Percentiles rank a stretch among this genome's conserved stretches.
These are phyloP conservation scores for Rubia occidens DNA, from an alignment of 305 asterid genomes.

Conservation along the genomic window DNA sequence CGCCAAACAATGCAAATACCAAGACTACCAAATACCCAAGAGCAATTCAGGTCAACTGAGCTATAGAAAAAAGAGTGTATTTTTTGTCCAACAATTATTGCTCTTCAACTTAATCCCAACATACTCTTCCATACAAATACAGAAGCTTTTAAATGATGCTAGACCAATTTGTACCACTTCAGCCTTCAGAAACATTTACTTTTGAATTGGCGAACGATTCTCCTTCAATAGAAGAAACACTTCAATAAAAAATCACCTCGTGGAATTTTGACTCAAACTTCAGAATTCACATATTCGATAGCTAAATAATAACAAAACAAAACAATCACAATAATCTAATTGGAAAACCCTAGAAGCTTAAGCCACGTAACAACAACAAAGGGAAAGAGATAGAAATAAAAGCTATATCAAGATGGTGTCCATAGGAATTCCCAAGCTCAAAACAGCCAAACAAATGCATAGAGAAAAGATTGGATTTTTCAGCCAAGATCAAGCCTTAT, in stretches of 20 bases:
- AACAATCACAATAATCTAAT: background rate
- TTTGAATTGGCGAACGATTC: too few relatives aligned
- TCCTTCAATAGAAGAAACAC: background rate
- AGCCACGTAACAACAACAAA: background rate
- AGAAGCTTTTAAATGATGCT: background rate
- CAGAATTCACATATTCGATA: background rate
- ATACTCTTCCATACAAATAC: background rate
- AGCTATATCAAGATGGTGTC: background rate
- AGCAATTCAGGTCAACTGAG: background rate
- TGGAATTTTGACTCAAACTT: background rate
- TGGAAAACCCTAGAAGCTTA: background rate
- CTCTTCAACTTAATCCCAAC: background rate
- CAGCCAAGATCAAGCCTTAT: background rate
- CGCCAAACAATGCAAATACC: background rate
- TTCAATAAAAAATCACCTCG: too few relatives aligned
- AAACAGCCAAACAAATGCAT: background rate
- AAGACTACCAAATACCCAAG: background rate
- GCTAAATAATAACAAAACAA: background rate
- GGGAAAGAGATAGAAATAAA: background rate
- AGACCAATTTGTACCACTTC: background rate
- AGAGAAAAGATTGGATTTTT: background rate
- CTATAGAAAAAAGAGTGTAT: background rate
- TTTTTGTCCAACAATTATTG: background rate
- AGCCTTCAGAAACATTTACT: background rate
- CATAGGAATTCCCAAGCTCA: background rate